Evolutionary conservation across 2,329 filamentous ascomycete species (phyloP), one percentile per base, ranked within the genome.

Genomic region (Ilyonectria mors-panacis): DNA sequence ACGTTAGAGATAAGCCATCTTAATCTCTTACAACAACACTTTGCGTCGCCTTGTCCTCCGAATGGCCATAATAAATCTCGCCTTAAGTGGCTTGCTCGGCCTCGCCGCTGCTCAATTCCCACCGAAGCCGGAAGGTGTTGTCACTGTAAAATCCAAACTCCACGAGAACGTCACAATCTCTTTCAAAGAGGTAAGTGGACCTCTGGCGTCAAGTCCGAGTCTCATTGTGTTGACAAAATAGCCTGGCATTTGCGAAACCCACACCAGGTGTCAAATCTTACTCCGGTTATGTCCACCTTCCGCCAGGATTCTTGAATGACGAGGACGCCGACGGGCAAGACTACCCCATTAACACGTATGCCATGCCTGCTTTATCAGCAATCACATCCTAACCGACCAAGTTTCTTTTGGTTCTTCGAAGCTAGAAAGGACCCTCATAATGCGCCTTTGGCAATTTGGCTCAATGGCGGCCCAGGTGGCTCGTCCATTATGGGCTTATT

Each of bases 381-480:
- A 17, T 5, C 33, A 17, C 3, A 33, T 23, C 54, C 48, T 66
- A 28, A 62, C 33, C 23, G 2, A 6, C 12, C 5, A 30, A 66
- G 65, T 6, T 78, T 77, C 63, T 77, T 77, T 58, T 77, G 77
- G 74, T 72, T 77, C 64, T 77, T 79, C 39, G 75, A 76, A 55
- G 72, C 75, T 3, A 65, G 76, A 35, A 71, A 75, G 19, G 70
- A 73, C 5, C 70, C 75, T 2, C 58, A 72, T 39, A 73, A 72
- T 59, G 76, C 75, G 6, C 76, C 70, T 45, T 74, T 88, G 65
- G 86, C 84, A 4, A 85, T 89, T 71, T 89, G 85, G 85, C 78
- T 90, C 58, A 90, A 89, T 75, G 88, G 88, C 30, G 88, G 88
- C 2, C 88, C 88, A 3, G 88, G 88, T 13, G 82, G 81, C 47